phyloP scores from a whole-genome alignment of 352 stramenopile species.

The Phytophthora tentaculata region DNA sequence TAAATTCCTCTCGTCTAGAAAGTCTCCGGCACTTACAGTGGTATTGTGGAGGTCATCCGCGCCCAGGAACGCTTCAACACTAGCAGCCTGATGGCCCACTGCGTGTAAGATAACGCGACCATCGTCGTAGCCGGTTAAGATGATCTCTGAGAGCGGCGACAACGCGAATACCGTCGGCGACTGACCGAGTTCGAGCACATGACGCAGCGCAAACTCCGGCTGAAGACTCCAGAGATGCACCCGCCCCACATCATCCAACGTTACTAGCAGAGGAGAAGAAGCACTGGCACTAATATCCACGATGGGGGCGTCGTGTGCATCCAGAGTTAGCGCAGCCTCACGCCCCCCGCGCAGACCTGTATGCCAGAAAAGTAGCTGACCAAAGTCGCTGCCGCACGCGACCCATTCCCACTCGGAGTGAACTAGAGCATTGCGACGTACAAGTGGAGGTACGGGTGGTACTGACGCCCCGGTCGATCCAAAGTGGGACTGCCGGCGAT shows the following conservation, averaged over 20 bases:
- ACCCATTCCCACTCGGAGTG: constrained; percentile 68
- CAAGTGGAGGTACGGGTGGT: constrained; percentile 19
- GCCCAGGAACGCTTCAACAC: constrained; percentile 44
- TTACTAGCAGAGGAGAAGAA: constrained; percentile 61
- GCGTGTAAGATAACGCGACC: constrained; percentile 60
- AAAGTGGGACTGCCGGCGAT: constrained; percentile 24
- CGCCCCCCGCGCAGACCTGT: constrained; percentile 53
- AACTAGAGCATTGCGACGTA: constrained; percentile 38
- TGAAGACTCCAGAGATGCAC: constrained; percentile 68
- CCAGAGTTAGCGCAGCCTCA: constrained; percentile 42
- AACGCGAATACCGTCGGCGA: constrained; percentile 59
- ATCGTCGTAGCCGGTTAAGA: constrained; percentile 71
- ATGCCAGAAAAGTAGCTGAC: constrained; percentile 78
- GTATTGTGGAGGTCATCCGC: constrained; percentile 60
- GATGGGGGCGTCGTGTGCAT: constrained; percentile 61
- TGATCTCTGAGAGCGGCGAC: constrained; percentile 54
- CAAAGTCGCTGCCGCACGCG: constrained; percentile 64
- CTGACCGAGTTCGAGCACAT: constrained; percentile 59
- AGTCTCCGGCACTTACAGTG: constrained; percentile 68
- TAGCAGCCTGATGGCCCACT: constrained; percentile 38
- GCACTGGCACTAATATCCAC: constrained; percentile 47
- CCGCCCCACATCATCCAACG: constrained; percentile 47
- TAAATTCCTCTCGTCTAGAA: constrained; percentile 61
- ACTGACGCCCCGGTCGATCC: not conserved
- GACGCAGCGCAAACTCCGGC: constrained; percentile 55